These are phyloP conservation scores for Trametopsis cervina DNA, from an alignment of 768 basidiomycete genomes.

Conservation along the genomic window DNA sequence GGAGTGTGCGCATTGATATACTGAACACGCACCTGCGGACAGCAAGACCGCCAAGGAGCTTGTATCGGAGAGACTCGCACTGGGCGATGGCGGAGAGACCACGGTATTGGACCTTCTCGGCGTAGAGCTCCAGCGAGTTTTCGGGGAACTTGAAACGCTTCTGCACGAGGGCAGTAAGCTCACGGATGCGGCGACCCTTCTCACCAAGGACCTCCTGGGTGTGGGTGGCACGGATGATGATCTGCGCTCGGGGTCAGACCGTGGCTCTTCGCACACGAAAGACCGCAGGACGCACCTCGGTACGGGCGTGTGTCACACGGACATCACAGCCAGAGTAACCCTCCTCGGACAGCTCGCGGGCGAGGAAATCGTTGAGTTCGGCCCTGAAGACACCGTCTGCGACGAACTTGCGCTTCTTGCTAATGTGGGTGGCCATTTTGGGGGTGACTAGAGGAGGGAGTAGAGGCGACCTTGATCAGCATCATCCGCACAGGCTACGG, in stretches of 20 bases:
- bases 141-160: slow-evolving; percentile 99
- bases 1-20: no score
- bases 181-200: slow-evolving; percentile 98
- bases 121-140: slow-evolving; percentile 97
- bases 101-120: slow-evolving; percentile 98
- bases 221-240: slow-evolving; percentile 99
- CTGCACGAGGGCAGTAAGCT: slow-evolving; percentile 96
- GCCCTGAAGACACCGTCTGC: slow-evolving; percentile 99
- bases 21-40: slow-evolving; percentile 76
- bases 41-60: slow-evolving; percentile 98
- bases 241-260: slow-evolving; percentile 37
- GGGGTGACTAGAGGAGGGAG: slow-evolving; percentile 10
- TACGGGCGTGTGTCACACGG: slow-evolving; percentile 97
- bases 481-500: slow-evolving; percentile 11
- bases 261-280: neutral
- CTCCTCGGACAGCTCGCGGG: slow-evolving; percentile 95
- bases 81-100: slow-evolving; percentile 98
- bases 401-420: slow-evolving; percentile 98
- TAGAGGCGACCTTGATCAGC: slow-evolving; percentile 1
- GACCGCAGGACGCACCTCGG: slow-evolving; percentile 54
- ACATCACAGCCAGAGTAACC: slow-evolving; percentile 99
- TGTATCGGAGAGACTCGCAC: slow-evolving; percentile 97
- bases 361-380: slow-evolving; percentile 99
- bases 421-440: slow-evolving; percentile 83
- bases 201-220: slow-evolving; percentile 98